Conservation (phyloP, 495 filamentous ascomycete species). For the Aspergillus egyptiacus region DNA sequence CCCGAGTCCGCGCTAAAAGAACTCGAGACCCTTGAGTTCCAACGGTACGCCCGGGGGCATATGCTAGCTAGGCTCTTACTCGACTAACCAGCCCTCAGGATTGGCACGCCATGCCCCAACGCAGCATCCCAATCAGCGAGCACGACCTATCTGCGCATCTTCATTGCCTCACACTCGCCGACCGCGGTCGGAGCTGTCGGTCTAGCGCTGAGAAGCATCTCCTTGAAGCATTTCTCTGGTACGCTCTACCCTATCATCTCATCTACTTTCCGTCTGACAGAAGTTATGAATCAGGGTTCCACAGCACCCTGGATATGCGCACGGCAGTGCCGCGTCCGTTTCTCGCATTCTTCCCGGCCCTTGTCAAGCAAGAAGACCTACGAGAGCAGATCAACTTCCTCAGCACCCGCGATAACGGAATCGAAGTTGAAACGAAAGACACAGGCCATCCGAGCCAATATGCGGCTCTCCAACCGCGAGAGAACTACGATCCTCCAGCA, state of each 20-base stretch:
- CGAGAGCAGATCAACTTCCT: constrained; percentile 21
- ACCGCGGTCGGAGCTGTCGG: constrained; percentile 14
- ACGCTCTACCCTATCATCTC: not conserved
- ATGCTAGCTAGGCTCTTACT: too few species aligned
- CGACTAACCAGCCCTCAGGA: constrained; percentile 9
- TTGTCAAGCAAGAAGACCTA: constrained; percentile 21
- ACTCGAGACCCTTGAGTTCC: constrained; percentile 28
- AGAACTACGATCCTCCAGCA: constrained; percentile 18
- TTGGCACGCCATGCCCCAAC: constrained; percentile 22
- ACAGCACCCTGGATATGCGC: constrained; percentile 24
- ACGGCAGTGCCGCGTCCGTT: constrained; percentile 27
- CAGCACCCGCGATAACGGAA: not conserved
- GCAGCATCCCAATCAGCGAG: constrained; percentile 20
- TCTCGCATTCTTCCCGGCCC: constrained; percentile 31
- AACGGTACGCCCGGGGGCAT: constrained; percentile 21
- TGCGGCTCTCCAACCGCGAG: constrained; percentile 12
- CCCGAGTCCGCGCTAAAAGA: constrained; percentile 9
- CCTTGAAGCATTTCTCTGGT: constrained; percentile 33
- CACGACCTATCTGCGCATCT: constrained; percentile 32
- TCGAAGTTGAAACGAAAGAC: not conserved
- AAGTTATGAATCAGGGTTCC: constrained; percentile 19
- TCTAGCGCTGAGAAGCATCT: constrained; percentile 20
- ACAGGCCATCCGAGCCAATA: constrained; percentile 19
- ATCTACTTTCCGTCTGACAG: too few species aligned
- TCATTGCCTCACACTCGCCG: constrained; percentile 14